A percentile compares a stretch with the other conserved stretches of the same genome.
These are phyloP conservation scores for Arctium minus DNA, from an alignment of 129 eudicot species.

Conservation along the genomic window DNA sequence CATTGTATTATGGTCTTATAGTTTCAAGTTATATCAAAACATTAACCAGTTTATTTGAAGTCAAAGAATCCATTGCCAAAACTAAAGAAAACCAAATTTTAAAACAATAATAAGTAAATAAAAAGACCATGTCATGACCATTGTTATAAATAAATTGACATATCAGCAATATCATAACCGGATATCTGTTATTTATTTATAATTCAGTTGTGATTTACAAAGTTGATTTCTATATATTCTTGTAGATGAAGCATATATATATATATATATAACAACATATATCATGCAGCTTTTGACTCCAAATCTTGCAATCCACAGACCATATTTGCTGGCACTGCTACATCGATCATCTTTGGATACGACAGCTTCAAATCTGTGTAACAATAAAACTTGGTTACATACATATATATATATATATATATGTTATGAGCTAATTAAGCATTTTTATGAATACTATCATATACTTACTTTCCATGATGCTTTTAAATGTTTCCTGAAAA, in stretches of 20 bases:
- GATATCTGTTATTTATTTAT: not conserved
- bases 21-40: too few species aligned
- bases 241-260: slow-evolving; percentile 12
- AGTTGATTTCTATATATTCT: not conserved
- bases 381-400: not conserved
- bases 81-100: too few species aligned
- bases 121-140: too few species aligned
- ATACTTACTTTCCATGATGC: slow-evolving; percentile 88
- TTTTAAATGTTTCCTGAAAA: slow-evolving; percentile 82
- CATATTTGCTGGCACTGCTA: slow-evolving; percentile 94
- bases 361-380: slow-evolving; percentile 78
- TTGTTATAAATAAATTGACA: not conserved
- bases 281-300: slow-evolving; percentile 42
- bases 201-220: slow-evolving; percentile 14
- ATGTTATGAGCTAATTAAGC: too few species aligned
- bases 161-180: not conserved
- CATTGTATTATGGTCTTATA: too few species aligned
- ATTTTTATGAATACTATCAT: too few species aligned
- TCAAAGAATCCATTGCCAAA: too few species aligned
- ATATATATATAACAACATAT: slow-evolving; percentile 5
- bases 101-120: too few species aligned
- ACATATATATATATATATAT: too few species aligned
- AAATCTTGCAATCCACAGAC: slow-evolving; percentile 90
- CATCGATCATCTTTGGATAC: slow-evolving; percentile 91
- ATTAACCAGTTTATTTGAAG: too few species aligned